Base-by-base conservation (phyloP, 257 asterid species). In the Solanum appendiculatum region DNA sequence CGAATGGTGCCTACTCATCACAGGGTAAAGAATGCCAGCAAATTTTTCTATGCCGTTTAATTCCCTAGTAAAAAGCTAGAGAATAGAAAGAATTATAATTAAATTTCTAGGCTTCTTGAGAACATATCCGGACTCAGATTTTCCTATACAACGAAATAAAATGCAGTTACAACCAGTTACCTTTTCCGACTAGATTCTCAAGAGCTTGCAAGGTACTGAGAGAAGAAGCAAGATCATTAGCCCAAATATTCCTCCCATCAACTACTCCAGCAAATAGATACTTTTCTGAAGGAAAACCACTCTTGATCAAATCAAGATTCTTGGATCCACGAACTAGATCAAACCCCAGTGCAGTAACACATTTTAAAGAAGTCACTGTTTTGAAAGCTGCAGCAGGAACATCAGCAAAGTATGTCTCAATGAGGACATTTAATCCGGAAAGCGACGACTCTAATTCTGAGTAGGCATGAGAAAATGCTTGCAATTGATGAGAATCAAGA, bases 191-290 rank as follows among this genome's bases (percentile, higher is more conserved):
- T 34, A 94, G 83, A 91, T 94, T 89, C 90, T 94, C 98, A 74
- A 97, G 97, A 85, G 94, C 82, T 74, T 93, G 70, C 87, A 97
- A 93, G 90, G 90, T 91, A 80, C 85, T 85, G 85, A 94, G 93
- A 88, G 99, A 95, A 90, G 96, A 90, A 82, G 89, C 84, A 73
- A 95, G 95, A 89, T 97, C 96, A 90, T 97, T 97, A 82, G 99
- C 99, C 99, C 99, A 97, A 84, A 97, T 94, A 92, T 97, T 97
- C 93, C 99, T 97, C 91, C 99, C 99, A 87, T 97, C 99, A 90
- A 97, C 99, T 83, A 95, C 94, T 86, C 99, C 99, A 15, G 99
- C 99, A 88, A 95, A 95, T 56, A 97, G 93, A 92, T 93, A 94
- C 82, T 97, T 97, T 85, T 98, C 99, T 27, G 97, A 86, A 58